A percentile compares a stretch with the other conserved stretches of the same genome.
These are phyloP conservation scores for Chaetothyriales sp. DNA, from an alignment of 2,329 filamentous ascomycete genomes.

Conservation along the genomic window DNA sequence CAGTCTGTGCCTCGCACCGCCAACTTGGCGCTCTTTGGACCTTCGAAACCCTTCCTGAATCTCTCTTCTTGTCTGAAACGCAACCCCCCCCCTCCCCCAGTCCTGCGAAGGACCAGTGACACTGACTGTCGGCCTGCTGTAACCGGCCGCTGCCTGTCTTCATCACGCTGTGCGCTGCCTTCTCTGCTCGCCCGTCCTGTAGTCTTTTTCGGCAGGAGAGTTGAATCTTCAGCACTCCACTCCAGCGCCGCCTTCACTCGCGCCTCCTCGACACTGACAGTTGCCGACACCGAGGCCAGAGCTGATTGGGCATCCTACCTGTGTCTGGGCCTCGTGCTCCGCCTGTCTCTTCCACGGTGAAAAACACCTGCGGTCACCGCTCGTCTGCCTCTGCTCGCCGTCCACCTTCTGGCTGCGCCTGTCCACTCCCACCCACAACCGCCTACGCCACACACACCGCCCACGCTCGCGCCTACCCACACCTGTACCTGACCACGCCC, in stretches of 20 bases:
- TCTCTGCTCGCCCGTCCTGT: neutral
- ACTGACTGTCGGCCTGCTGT: neutral
- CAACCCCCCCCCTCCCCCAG: neutral
- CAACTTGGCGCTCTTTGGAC: neutral
- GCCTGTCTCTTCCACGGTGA: neutral
- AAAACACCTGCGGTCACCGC: neutral
- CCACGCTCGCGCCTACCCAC: too few species aligned
- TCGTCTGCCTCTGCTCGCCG: neutral
- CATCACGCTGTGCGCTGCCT: neutral
- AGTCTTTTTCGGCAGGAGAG: neutral
- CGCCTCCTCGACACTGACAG: neutral
- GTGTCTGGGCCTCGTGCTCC: neutral
- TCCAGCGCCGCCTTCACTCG: neutral
- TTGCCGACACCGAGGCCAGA: neutral
- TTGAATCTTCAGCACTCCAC: too few species aligned
- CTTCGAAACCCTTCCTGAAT: neutral
- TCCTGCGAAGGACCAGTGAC: neutral
- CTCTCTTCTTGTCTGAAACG: neutral
- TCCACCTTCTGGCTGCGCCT: neutral
- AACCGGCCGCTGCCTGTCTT: neutral
- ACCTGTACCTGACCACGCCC: too few species aligned
- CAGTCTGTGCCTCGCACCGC: neutral
- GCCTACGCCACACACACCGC: too few species aligned
- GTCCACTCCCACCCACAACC: too few species aligned
- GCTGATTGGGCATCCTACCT: neutral